Conservation (phyloP, 768 basidiomycete species). For the Russula emetica region DNA sequence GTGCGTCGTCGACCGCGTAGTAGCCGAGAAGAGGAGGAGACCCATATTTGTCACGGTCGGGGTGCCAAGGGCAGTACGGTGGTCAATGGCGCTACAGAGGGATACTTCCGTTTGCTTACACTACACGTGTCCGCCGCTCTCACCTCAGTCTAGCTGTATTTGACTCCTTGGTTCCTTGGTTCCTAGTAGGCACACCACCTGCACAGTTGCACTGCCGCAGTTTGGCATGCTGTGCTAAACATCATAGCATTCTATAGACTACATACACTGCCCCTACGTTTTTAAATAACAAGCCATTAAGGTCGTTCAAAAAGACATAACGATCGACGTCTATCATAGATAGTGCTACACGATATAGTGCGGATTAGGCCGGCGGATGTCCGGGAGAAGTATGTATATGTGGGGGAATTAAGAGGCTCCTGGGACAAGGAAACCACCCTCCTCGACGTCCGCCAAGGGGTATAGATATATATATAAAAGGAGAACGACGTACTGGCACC, state of each 20-base stretch:
- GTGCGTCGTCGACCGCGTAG: not conserved
- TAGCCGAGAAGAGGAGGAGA: not conserved
- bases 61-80: not conserved
- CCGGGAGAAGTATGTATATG: not conserved
- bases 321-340: not conserved
- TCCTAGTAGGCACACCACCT: not conserved
- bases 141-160: no score
- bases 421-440: not conserved
- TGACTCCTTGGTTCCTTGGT: no score
- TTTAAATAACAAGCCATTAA: not conserved
- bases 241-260: not conserved
- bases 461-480: not conserved
- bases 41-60: slow-evolving; percentile 11
- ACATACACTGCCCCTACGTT: not conserved
- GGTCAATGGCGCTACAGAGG: no score
- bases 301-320: no score
- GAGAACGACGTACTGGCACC: not conserved
- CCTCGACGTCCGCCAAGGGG: not conserved
- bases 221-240: not conserved
- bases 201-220: not conserved
- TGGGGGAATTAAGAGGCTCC: not conserved
- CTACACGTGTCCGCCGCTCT: not conserved
- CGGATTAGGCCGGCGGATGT: not conserved
- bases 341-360: not conserved
- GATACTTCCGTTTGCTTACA: no score